Conservation (phyloP, 352 stramenopile genomes). For the Globisporangium abappressorium region DNA sequence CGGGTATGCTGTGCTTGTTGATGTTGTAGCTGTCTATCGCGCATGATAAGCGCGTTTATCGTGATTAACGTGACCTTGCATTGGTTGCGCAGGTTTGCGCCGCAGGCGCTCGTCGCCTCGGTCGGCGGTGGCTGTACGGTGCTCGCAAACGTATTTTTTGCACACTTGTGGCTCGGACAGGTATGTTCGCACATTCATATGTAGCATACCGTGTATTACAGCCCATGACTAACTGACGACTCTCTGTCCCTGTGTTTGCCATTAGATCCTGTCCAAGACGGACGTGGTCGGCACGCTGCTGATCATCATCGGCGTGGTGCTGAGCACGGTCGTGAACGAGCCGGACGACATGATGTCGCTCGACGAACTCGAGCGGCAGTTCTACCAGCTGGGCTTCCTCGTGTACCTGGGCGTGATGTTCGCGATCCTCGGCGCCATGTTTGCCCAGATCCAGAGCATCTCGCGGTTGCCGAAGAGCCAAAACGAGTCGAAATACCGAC, state of each 20-base stretch:
- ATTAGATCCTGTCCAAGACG: slow-evolving; percentile 54
- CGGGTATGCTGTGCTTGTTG: slow-evolving; percentile 26
- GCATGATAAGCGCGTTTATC: no score
- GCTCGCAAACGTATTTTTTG: slow-evolving; percentile 89
- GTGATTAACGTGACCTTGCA: neutral
- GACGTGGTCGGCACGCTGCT: slow-evolving; percentile 70
- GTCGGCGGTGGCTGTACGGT: slow-evolving; percentile 85
- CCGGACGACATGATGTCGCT: slow-evolving; percentile 79
- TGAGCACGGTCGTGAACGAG: slow-evolving; percentile 79
- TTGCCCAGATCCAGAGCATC: slow-evolving; percentile 72
- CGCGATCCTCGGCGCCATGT: slow-evolving; percentile 60
- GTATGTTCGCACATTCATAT: slow-evolving; percentile 9
- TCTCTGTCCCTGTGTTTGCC: neutral
- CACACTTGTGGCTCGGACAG: slow-evolving; percentile 82
- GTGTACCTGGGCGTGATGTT: slow-evolving; percentile 80
- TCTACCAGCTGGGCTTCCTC: slow-evolving; percentile 73
- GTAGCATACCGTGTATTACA: neutral
- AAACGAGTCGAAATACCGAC: slow-evolving; percentile 63
- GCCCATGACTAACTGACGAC: neutral
- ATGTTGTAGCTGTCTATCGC: neutral
- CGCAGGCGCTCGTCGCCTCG: slow-evolving; percentile 81
- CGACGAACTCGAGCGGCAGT: slow-evolving; percentile 74
- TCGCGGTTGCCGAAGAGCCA: slow-evolving; percentile 35
- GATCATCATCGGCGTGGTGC: slow-evolving; percentile 80
- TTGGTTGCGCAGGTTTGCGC: slow-evolving; percentile 50